phyloP scores from a whole-genome alignment of 306 rosid species.

The Cucumis cinereus region DNA sequence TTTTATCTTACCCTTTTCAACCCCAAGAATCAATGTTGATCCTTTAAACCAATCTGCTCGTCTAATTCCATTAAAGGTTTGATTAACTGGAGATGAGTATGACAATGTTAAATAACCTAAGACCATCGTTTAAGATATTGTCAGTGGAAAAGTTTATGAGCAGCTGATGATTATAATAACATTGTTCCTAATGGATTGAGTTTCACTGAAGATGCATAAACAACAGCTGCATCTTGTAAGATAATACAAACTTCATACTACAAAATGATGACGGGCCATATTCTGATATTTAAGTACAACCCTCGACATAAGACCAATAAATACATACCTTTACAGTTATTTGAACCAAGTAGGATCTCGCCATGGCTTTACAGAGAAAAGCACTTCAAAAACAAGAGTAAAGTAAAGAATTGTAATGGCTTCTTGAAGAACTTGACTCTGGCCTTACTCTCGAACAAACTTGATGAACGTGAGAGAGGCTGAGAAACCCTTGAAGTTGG shows the following conservation, averaged over 20 bases:
- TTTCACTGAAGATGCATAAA: neutral
- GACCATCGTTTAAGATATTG: neutral
- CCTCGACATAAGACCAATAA: neutral
- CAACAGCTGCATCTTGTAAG: neutral
- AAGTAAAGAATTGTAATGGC: neutral
- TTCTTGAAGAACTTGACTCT: neutral
- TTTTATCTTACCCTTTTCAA: neutral
- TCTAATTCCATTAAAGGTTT: too few species aligned
- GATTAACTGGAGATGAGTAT: too few species aligned
- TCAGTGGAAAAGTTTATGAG: neutral
- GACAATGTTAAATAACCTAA: too few species aligned
- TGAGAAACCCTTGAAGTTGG: neutral
- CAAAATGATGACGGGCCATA: neutral
- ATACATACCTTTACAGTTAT: neutral
- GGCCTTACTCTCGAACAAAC: neutral
- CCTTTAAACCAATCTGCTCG: too few species aligned
- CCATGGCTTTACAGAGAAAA: neutral
- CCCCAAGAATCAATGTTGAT: neutral
- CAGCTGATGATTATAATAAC: neutral
- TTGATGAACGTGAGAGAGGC: neutral
- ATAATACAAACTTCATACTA: neutral
- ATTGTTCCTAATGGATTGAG: neutral
- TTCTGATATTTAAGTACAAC: neutral
- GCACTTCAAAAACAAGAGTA: neutral
- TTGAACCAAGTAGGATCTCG: neutral